phyloP scores from a whole-genome alignment of 2,329 filamentous ascomycete species.

The Venturia carpophila region DNA sequence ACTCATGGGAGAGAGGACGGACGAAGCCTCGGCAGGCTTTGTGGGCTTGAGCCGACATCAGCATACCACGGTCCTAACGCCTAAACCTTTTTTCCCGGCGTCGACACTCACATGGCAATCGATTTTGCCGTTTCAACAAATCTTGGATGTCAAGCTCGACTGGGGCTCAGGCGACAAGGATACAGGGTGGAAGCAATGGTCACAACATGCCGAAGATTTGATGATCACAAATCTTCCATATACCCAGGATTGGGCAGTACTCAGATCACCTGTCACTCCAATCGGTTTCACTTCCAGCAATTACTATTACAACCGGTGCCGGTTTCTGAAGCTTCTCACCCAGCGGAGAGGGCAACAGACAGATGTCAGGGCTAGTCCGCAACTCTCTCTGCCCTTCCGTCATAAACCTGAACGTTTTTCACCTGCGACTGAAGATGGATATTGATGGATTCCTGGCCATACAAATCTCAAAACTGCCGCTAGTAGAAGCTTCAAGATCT shows the following conservation, averaged over 20 bases:
- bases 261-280: background rate
- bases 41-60: background rate
- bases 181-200: background rate
- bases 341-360: background rate
- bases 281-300: background rate
- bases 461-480: background rate
- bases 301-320: background rate
- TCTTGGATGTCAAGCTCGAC: background rate
- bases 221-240: background rate
- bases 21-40: no score
- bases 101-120: background rate
- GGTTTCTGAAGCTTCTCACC: background rate
- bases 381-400: no score
- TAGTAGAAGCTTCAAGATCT: no score
- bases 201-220: background rate
- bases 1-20: background rate
- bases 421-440: background rate
- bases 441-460: background rate
- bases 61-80: background rate
- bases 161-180: background rate
- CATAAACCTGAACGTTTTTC: no score
- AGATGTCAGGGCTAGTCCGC: background rate
- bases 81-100: background rate
- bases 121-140: background rate
- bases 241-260: background rate